Conservation (phyloP, 75 land plant genomes). For the Larix kaempferi region DNA sequence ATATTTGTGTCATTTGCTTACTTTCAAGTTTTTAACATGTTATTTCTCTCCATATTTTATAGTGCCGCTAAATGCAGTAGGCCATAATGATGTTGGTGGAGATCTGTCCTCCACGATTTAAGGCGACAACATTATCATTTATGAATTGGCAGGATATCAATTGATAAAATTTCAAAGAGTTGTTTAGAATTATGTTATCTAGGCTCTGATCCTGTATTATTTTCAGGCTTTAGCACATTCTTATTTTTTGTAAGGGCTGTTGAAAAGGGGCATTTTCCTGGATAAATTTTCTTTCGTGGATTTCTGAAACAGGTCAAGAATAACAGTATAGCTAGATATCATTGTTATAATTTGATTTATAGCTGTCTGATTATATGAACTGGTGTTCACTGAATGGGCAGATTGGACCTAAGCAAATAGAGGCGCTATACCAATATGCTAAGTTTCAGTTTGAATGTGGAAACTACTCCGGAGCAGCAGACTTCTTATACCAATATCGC, state of each 20-base stretch:
- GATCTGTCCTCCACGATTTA: too few relatives aligned
- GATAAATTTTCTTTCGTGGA: not conserved
- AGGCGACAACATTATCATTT: too few relatives aligned
- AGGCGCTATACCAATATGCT: conserved; percentile 98
- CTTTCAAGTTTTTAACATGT: too few relatives aligned
- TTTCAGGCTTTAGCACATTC: not conserved
- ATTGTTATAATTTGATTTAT: not conserved
- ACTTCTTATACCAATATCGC: conserved; percentile 91
- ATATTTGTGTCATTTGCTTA: too few relatives aligned
- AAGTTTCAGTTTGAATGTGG: conserved; percentile 99
- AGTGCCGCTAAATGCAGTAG: too few relatives aligned
- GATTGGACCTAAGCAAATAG: conserved; percentile 96
- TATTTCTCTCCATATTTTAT: too few relatives aligned
- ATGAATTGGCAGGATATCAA: too few relatives aligned
- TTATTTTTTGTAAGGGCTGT: not conserved
- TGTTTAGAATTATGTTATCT: not conserved
- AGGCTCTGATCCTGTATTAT: not conserved
- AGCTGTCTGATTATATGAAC: not conserved
- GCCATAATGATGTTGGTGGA: too few relatives aligned
- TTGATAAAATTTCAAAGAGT: not conserved
- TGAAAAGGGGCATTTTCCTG: not conserved
- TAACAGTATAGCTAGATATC: not conserved
- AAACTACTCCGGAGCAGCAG: conserved; percentile 98
- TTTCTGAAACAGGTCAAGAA: not conserved
- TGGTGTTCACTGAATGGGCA: conserved; percentile 20